Evolutionary conservation across 225 moss, liverwort and hornwort genomes (phyloP), one percentile per base, ranked within the genome.

Genomic region (Polytrichum formosum): DNA sequence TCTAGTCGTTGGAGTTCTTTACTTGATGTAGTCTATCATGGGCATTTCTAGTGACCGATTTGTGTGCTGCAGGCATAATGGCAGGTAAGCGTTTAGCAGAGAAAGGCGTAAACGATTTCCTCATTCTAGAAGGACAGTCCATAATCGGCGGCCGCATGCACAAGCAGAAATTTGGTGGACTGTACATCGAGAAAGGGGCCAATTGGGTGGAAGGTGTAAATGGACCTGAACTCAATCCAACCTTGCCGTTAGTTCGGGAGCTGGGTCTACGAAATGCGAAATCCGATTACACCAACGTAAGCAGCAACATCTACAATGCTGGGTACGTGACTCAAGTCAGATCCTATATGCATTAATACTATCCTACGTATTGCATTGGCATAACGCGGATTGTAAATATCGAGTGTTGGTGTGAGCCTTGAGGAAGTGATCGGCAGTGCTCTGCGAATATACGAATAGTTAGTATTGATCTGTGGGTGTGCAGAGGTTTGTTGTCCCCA

Each of bases 171-270:
- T 90, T 92, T 37, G 74, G 74, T 20, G 89, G 89, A 28, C 2
- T 84, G 18, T 65, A 19, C 7, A 53, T 95, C 55, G 95, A 92
- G 76, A 56, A 84, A 7, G 92, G 92, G 5, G 95, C 87, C 4
- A 92, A 84, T 23, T 95, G 95, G 95, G 92, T 95, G 9, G 91
- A 90, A 65, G 92, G 92, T 4, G 86, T 83, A 6, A 86, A 92
- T 21, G 95, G 95, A 13, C 67, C 73, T 4, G 18, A 67, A 2
- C 8, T 86, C 16, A 95, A 92, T 73, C 92, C 91, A 5, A 68
- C 86, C 28, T 86, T 92, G 73, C 69, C 79, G 28, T 67, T 95
- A 4, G 90, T 89, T 37, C 7, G 82, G 6, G 71, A 84, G 54
- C 73, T 87, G 62, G 64, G 76, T 8, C 83, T 95, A 63, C 46